Evolutionary conservation across 768 basidiomycete genomes (phyloP), one percentile per base, ranked within the genome.

Genomic region (Polyporus arcularius): DNA sequence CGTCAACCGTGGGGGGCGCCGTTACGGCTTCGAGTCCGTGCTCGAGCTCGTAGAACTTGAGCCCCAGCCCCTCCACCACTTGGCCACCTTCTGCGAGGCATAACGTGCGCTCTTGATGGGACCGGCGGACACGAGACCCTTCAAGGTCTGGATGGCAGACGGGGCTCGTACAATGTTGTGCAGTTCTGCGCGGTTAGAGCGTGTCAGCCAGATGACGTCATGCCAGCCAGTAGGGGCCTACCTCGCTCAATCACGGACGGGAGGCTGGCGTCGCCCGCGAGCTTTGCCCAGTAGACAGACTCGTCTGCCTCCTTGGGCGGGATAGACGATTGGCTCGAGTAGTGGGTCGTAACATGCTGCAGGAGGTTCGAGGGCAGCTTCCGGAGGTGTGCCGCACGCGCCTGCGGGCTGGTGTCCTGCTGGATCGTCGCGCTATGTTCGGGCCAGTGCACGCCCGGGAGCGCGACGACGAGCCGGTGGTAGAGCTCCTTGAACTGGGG

Each of bases 401-500:
- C 87, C 54, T 83, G 81, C 3, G 90, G 75, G 39, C 80, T 79
- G 50, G 79, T 79, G 69, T 97, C 94, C 80, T 98, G 95, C 76
- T 88, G 78, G 56, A 94, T 84, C 57, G 67, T 73, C 46, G 70
- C 58, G 65, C 78, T 75, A 46, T 82, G 74, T 15, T 73, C 67
- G 4, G 78, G 77, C 92, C 92, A 94, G 70, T 86, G 81, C 15
- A 93, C 88, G 18, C 92, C 92, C 14, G 92, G 92, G 1, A 94
- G 75, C 0, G 88, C 92, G 30, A 85, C 82, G 3, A 88, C 89
- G 14, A 92, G 78, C 30, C 87, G 83, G 71, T 87, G 85, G 78
- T 98, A 98, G 59, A 98, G 76, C 70, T 91, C 90, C 59, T 85
- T 84, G 76, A 98, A 98, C 72, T 95, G 92, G 16, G 82, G 81